phyloP scores from a whole-genome alignment of 1,284 basidiomycete species.

The Wallemia mellicola region DNA sequence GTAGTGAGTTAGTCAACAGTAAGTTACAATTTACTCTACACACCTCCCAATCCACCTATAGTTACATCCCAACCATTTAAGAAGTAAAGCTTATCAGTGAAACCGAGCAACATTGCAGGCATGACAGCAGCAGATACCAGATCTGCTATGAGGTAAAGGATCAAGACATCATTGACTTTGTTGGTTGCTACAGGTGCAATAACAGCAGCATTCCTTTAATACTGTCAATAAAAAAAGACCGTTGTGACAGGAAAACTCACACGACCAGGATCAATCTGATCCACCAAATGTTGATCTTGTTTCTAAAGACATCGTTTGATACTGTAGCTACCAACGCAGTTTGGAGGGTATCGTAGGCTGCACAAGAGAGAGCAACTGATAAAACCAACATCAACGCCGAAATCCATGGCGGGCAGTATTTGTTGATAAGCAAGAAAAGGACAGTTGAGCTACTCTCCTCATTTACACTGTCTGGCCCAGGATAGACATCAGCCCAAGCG shows the following conservation, averaged over 20 bases:
- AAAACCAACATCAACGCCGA: slow-evolving; percentile 13
- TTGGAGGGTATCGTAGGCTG: slow-evolving; percentile 15
- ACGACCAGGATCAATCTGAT: slow-evolving; percentile 11
- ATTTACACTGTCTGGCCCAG: slow-evolving; percentile 6
- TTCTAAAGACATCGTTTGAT: slow-evolving; percentile 14
- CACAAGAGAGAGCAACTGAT: slow-evolving; percentile 12
- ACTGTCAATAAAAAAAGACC: slow-evolving; percentile 5
- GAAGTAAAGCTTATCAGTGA: slow-evolving; percentile 11
- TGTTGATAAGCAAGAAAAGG: slow-evolving; percentile 11
- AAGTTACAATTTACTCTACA: neutral
- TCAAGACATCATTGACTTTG: slow-evolving; percentile 9
- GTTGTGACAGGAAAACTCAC: slow-evolving; percentile 13
- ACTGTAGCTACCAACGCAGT: slow-evolving; percentile 15
- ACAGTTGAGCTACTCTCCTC: slow-evolving; percentile 10
- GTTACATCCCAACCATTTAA: slow-evolving; percentile 13
- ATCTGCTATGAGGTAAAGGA: slow-evolving; percentile 15
- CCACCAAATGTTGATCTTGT: slow-evolving; percentile 14
- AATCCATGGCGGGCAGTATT: slow-evolving; percentile 14
- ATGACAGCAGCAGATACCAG: slow-evolving; percentile 12
- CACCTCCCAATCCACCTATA: slow-evolving; percentile 12
- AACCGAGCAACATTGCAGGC: slow-evolving; percentile 12
- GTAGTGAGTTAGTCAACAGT: neutral
- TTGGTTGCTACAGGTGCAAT: neutral
- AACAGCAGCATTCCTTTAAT: slow-evolving; percentile 6
- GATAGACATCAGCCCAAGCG: neutral